phyloP scores from a whole-genome alignment of 495 filamentous ascomycete genomes.

The Penicillium angulare region DNA sequence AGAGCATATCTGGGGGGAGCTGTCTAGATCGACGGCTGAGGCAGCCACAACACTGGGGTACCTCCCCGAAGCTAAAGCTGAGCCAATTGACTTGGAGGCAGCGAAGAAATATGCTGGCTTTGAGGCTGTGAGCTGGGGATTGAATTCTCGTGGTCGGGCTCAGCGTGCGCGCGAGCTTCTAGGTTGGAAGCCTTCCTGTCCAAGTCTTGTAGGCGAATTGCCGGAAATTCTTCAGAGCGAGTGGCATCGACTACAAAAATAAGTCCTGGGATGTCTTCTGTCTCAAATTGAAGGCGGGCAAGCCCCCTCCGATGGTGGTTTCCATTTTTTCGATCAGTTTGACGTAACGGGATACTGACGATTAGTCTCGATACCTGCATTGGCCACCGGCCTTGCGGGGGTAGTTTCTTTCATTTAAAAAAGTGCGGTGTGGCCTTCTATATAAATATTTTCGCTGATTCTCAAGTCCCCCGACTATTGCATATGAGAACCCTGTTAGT shows the following conservation, averaged over 20 bases:
- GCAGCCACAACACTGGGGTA: constrained; percentile 59
- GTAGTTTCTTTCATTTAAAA: no score
- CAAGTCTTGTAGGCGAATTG: constrained; percentile 50
- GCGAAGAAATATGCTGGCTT: constrained; percentile 32
- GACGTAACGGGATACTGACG: neutral
- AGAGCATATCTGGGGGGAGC: constrained; percentile 63
- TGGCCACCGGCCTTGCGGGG: neutral
- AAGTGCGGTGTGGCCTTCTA: neutral
- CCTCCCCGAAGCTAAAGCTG: constrained; percentile 51
- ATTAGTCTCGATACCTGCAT: neutral
- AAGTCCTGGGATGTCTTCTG: neutral
- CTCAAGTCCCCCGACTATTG: constrained; percentile 6
- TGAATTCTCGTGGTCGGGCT: constrained; percentile 58
- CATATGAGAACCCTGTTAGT: neutral
- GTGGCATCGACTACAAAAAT: constrained; percentile 14
- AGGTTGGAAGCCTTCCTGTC: constrained; percentile 56
- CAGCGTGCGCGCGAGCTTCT: constrained; percentile 57
- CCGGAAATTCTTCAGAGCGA: constrained; percentile 41
- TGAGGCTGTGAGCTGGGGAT: constrained; percentile 45
- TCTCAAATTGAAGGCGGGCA: no score
- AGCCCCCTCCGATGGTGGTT: no score
- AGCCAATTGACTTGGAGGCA: constrained; percentile 25
- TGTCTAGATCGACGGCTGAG: constrained; percentile 55
- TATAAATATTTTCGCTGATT: neutral
- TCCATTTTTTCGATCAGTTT: no score